These are phyloP conservation scores for Penicillium macrosclerotiorum DNA, from an alignment of 495 filamentous ascomycete genomes.

Conservation along the genomic window DNA sequence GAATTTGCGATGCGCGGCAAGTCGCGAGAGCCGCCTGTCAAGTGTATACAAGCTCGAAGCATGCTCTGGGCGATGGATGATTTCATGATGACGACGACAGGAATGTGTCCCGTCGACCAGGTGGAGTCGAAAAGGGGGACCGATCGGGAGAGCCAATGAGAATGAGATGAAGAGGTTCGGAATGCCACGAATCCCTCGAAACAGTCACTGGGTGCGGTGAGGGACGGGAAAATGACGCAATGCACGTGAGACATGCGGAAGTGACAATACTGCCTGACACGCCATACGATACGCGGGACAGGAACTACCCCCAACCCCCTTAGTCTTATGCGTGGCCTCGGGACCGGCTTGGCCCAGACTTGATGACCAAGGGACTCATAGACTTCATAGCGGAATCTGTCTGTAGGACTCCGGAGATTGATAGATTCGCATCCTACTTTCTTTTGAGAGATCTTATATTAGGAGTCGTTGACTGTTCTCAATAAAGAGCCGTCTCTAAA, in stretches of 20 bases:
- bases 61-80: constrained; percentile 10
- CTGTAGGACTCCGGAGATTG: background rate
- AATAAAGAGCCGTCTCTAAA: too few relatives aligned
- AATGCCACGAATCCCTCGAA: too few relatives aligned
- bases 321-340: background rate
- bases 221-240: background rate
- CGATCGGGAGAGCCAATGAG: too few relatives aligned
- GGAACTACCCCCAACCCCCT: background rate
- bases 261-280: background rate
- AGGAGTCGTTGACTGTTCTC: too few relatives aligned
- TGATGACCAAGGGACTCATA: background rate
- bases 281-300: background rate
- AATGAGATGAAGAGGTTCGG: too few relatives aligned
- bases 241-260: background rate
- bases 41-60: background rate
- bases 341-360: background rate
- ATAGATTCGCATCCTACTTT: too few relatives aligned
- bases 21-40: too few relatives aligned
- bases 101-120: constrained; percentile 2
- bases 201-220: constrained; percentile 1
- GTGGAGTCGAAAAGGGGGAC: too few relatives aligned
- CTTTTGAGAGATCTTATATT: too few relatives aligned
- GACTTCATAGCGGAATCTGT: background rate
- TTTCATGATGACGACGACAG: constrained; percentile 28
- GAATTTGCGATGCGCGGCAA: too few relatives aligned